phyloP scores from a whole-genome alignment of 179 eudicot genomes.

The Camellia oleifera region DNA sequence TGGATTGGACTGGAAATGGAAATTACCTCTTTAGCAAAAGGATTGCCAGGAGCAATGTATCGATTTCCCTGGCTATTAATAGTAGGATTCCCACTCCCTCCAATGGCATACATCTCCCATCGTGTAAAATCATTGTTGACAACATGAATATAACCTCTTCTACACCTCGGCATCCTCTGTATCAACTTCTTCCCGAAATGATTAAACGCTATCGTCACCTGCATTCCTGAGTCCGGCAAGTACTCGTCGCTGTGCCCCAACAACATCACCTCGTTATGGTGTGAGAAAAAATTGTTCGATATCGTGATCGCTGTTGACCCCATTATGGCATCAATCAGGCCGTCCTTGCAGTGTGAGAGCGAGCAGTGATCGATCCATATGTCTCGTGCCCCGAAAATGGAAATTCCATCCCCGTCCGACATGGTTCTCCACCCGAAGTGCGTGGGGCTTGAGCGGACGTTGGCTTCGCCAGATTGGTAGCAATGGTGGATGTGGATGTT shows the following conservation, averaged over 20 bases:
- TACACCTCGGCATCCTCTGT: slow-evolving; percentile 89
- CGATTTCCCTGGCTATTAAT: slow-evolving; percentile 93
- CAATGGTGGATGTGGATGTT: slow-evolving; percentile 84
- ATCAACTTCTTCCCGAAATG: slow-evolving; percentile 68
- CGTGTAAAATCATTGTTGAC: slow-evolving; percentile 75
- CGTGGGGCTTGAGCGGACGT: slow-evolving; percentile 76
- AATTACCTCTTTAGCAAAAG: slow-evolving; percentile 73
- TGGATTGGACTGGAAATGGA: neutral
- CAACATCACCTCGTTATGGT: slow-evolving; percentile 86
- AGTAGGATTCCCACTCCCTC: slow-evolving; percentile 85
- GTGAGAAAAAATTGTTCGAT: slow-evolving; percentile 78
- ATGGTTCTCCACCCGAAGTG: slow-evolving; percentile 61
- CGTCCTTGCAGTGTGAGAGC: slow-evolving; percentile 78
- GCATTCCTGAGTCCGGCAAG: slow-evolving; percentile 80
- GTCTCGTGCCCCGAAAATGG: slow-evolving; percentile 72
- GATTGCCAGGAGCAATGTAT: slow-evolving; percentile 70
- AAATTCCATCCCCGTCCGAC: slow-evolving; percentile 92
- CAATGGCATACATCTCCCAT: slow-evolving; percentile 97
- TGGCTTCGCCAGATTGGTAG: slow-evolving; percentile 65
- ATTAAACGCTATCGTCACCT: slow-evolving; percentile 81
- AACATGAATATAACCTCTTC: slow-evolving; percentile 83
- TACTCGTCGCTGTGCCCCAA: slow-evolving; percentile 77
- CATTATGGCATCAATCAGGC: slow-evolving; percentile 76
- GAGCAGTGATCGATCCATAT: slow-evolving; percentile 90
- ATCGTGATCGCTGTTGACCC: slow-evolving; percentile 86